phyloP scores from a whole-genome alignment of 2,329 filamentous ascomycete genomes.

The Fonsecaea pugnacius region DNA sequence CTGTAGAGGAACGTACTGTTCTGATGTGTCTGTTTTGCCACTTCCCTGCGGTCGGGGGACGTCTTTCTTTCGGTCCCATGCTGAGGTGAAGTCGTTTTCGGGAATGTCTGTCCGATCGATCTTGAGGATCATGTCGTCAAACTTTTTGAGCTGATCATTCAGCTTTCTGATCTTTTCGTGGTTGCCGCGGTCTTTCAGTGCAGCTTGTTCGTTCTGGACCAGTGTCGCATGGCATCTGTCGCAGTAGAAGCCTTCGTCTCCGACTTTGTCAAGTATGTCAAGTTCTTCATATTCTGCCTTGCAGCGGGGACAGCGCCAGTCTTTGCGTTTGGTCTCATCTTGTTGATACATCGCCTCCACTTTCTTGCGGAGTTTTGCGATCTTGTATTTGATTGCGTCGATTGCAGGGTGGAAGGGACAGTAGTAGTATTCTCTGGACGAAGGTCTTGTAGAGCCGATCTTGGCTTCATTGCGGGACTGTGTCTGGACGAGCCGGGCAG shows the following conservation, averaged over 20 bases:
- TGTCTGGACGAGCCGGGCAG: slow-evolving; percentile 78
- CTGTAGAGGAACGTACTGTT: slow-evolving; percentile 48
- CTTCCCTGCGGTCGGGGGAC: slow-evolving; percentile 48
- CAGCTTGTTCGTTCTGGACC: slow-evolving; percentile 51
- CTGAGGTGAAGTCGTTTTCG: slow-evolving; percentile 54
- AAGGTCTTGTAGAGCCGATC: slow-evolving; percentile 79
- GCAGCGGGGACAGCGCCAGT: slow-evolving; percentile 83
- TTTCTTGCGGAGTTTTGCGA: slow-evolving; percentile 83
- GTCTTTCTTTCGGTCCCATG: slow-evolving; percentile 55
- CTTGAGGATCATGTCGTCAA: slow-evolving; percentile 53
- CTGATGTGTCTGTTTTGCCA: slow-evolving; percentile 46
- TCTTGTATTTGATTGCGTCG: slow-evolving; percentile 93
- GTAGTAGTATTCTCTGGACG: slow-evolving; percentile 92
- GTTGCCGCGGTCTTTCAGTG: slow-evolving; percentile 49
- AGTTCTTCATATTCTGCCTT: slow-evolving; percentile 85
- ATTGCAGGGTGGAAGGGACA: slow-evolving; percentile 94
- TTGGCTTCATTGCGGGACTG: slow-evolving; percentile 76
- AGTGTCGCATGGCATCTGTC: slow-evolving; percentile 68
- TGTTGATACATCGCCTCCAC: slow-evolving; percentile 83
- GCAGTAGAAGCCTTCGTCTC: slow-evolving; percentile 74
- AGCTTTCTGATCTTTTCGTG: slow-evolving; percentile 57
- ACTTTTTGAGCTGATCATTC: slow-evolving; percentile 53
- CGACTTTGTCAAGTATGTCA: slow-evolving; percentile 79
- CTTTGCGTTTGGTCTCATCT: slow-evolving; percentile 74
- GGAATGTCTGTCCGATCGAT: slow-evolving; percentile 52